phyloP scores from a whole-genome alignment of 2,329 filamentous ascomycete species.

The Fusarium irregulare region DNA sequence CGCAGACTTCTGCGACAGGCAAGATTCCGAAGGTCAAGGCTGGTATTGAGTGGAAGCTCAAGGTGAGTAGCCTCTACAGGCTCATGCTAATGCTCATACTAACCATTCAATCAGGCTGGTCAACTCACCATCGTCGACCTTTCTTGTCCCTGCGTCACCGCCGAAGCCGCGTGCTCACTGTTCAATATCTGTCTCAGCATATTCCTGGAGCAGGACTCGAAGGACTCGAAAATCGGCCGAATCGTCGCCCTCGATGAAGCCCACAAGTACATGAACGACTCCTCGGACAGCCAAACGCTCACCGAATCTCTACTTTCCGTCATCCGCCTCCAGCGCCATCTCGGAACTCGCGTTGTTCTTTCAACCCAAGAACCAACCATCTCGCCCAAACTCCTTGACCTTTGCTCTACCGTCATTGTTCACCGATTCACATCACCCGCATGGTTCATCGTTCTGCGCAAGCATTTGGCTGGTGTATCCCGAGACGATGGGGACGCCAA shows the following conservation, averaged over 20 bases:
- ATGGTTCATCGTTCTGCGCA: neutral
- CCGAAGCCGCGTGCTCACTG: neutral
- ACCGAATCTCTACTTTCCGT: neutral
- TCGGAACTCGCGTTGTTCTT: neutral
- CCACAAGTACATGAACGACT: slow-evolving; percentile 1
- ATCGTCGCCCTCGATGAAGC: neutral
- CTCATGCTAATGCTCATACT: no score
- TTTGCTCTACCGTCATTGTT: neutral
- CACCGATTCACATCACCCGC: neutral
- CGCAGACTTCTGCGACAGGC: neutral
- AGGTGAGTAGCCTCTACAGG: no score
- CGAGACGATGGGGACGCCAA: no score
- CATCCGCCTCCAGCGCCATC: neutral
- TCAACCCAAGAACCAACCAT: slow-evolving; percentile 6
- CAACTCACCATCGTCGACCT: neutral
- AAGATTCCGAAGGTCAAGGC: neutral
- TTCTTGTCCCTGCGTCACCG: neutral
- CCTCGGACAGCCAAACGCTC: neutral
- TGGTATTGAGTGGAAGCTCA: neutral
- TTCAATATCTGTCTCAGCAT: slow-evolving; percentile 8
- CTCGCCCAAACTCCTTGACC: neutral
- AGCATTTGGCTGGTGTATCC: neutral
- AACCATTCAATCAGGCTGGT: neutral
- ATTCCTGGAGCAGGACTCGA: neutral
- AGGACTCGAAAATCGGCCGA: neutral